A percentile compares a stretch with the other conserved stretches of the same genome.
phyloP scores from a whole-genome alignment of 2,329 filamentous ascomycete genomes.

The Botryosphaeria agaves region DNA sequence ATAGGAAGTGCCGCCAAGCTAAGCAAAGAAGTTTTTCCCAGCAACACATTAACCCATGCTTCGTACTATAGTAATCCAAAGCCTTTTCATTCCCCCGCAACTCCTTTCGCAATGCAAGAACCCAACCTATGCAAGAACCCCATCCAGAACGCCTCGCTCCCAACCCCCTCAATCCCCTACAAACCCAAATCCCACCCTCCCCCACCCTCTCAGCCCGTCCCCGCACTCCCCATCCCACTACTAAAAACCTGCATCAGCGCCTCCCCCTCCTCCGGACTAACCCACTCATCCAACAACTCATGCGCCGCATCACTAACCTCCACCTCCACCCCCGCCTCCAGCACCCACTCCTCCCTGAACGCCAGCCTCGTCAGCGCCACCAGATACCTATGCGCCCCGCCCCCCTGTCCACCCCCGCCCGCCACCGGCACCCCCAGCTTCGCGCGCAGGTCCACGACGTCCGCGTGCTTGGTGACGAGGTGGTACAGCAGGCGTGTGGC shows the following conservation, averaged over 20 bases:
- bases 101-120: too few relatives aligned
- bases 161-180: too few relatives aligned
- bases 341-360: slow-evolving; percentile 62
- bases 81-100: too few relatives aligned
- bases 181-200: too few relatives aligned
- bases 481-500: slow-evolving; percentile 44
- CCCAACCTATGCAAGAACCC: too few relatives aligned
- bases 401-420: too few relatives aligned
- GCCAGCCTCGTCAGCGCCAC: slow-evolving; percentile 69
- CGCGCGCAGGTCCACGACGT: slow-evolving; percentile 45
- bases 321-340: slow-evolving; percentile 60
- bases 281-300: slow-evolving; percentile 59
- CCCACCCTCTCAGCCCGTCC: too few relatives aligned
- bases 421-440: slow-evolving; percentile 54
- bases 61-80: too few relatives aligned
- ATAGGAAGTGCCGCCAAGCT: too few relatives aligned
- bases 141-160: too few relatives aligned
- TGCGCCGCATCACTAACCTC: slow-evolving; percentile 70
- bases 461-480: slow-evolving; percentile 37
- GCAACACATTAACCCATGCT: too few relatives aligned
- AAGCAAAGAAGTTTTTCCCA: too few relatives aligned
- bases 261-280: slow-evolving; percentile 65
- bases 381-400: slow-evolving; percentile 66
- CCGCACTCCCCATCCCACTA: not conserved
- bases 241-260: slow-evolving; percentile 31